Base-by-base conservation (phyloP, 306 rosid genomes). In the Purshia tridentata region DNA sequence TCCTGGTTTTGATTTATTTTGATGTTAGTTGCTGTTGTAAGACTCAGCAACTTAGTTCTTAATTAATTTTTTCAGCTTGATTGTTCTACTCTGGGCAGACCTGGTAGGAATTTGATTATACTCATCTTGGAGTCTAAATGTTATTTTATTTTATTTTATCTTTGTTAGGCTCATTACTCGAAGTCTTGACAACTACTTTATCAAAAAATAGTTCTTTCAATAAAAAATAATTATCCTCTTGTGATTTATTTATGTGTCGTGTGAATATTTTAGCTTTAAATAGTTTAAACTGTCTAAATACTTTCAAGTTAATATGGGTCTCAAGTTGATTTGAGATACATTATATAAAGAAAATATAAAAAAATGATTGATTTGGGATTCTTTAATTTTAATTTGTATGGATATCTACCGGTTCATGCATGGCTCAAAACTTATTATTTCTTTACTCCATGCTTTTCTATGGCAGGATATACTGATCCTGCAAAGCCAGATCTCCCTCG, bases 401-500 rank as follows among this genome's bases (percentile, higher is more conserved):
- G n/a, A 68, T 76, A 8, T 45, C 48, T 53, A 13, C 51, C 29
- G 64, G 45, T 37, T 68, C 29, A n/a, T 75, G 65, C 63, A 53
- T 72, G n/a, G 35, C 13, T 39, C 18, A n/a, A 22, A 79, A 68
- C 56, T 40, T 80, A 81, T 55, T 16, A 62, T 23, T 23, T 61
- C 22, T 58, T 60, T 45, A 52, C 77, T 72, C 70, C 18, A 61
- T 40, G 42, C 15, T 1, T 14, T 65, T 68, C 35, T 58, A 50
- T 80, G 76, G 73, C 88, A 92, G 98, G 96, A 71, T 95, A 95
- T 84, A 87, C 91, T 4, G 99, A 95, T 88, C 99, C 99, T 79
- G 97, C 97, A 67, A 95, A 95, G 83, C 90, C 92, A 18, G 97
- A 91, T 79, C 86, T 88, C 76, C 88, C 96, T 64, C 86, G 85